Percentiles rank a stretch among this genome's conserved stretches.
These are phyloP conservation scores for Trichoderma asperelloides DNA, from an alignment of 495 filamentous ascomycete genomes.

Conservation along the genomic window DNA sequence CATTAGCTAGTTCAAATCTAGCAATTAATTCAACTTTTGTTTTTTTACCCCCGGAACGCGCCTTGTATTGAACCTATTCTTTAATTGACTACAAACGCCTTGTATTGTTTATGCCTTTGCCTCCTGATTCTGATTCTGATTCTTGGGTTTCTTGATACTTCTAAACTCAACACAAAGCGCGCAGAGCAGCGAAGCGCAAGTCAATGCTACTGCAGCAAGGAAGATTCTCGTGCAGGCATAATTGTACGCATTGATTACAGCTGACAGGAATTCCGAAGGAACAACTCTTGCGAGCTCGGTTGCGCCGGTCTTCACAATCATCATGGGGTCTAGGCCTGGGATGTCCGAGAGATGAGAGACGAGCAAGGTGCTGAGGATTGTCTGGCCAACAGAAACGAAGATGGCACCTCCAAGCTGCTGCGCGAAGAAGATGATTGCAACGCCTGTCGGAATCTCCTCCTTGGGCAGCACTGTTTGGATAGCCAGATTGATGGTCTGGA, in stretches of 20 bases:
- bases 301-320: conserved; percentile 47
- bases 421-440: conserved; percentile 55
- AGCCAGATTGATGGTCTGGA: conserved; percentile 58
- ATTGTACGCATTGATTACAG: conserved; percentile 49
- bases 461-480: conserved; percentile 51
- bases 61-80: not conserved
- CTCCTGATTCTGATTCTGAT: conserved; percentile 8
- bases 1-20: too few species aligned
- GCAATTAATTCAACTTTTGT: not conserved
- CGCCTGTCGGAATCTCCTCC: conserved; percentile 51
- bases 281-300: conserved; percentile 43
- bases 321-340: conserved; percentile 35
- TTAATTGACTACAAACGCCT: not conserved
- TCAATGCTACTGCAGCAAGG: conserved; percentile 42
- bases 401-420: conserved; percentile 60
- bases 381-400: conserved; percentile 56
- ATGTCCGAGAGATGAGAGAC: conserved; percentile 36
- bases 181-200: conserved; percentile 41
- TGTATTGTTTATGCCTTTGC: not conserved
- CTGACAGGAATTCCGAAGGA: conserved; percentile 27
- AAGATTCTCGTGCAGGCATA: conserved; percentile 46
- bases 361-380: conserved; percentile 53
- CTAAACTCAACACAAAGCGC: conserved; percentile 52
- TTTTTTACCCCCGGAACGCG: not conserved
- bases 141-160: conserved; percentile 42